These are phyloP conservation scores for Ailanthus altissimus DNA, from an alignment of 345 rosid species.

Conservation along the genomic window DNA sequence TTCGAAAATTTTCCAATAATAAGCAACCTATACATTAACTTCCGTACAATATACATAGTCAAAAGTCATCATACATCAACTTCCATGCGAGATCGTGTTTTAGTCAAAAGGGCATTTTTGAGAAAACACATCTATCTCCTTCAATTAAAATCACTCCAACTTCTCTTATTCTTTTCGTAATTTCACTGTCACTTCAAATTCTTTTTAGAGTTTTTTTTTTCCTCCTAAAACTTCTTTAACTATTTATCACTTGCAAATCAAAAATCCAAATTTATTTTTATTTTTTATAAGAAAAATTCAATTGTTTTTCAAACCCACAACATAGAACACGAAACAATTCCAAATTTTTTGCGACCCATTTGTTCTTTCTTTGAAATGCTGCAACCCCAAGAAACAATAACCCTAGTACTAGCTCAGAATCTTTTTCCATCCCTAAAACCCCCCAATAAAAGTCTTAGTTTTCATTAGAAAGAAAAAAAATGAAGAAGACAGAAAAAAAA, in stretches of 20 bases:
- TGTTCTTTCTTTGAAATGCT: slow-evolving; percentile 8
- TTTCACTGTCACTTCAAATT: background rate
- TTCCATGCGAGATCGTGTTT: background rate
- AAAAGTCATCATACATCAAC: background rate
- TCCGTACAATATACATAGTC: background rate
- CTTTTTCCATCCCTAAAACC: slow-evolving; percentile 63
- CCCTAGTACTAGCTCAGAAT: slow-evolving; percentile 48
- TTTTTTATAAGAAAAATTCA: background rate
- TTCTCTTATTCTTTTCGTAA: background rate
- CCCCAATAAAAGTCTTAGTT: slow-evolving; percentile 59
- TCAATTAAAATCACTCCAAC: background rate
- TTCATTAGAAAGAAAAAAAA: slow-evolving; percentile 66
- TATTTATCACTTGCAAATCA: background rate
- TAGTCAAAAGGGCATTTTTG: background rate
- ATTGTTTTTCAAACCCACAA: background rate
- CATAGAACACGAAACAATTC: background rate
- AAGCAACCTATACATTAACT: too few species aligned
- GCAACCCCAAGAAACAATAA: slow-evolving; percentile 36
- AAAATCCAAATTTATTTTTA: background rate
- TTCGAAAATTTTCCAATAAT: too few species aligned
- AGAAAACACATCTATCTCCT: background rate
- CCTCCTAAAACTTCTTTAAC: background rate
- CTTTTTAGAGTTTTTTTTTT: background rate
- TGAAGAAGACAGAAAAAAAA: too few species aligned
- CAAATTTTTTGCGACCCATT: background rate